phyloP scores from a whole-genome alignment of 441 rosid species.

The Pelargonium fulgidum region DNA sequence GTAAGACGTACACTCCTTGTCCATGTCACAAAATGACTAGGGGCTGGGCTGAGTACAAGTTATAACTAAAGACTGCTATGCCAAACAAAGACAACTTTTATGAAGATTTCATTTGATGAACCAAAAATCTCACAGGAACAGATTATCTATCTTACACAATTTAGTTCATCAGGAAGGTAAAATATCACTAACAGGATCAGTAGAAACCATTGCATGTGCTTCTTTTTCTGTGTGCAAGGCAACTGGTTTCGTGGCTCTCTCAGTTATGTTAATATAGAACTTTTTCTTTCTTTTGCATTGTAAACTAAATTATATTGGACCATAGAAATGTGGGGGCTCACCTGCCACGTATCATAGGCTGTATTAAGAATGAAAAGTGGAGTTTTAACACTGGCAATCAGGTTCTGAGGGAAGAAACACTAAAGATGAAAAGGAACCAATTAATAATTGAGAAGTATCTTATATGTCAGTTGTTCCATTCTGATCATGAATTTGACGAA shows the following conservation, averaged over 20 bases:
- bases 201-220: conserved; percentile 15
- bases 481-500: background rate
- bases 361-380: conserved; percentile 67
- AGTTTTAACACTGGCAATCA: conserved; percentile 18
- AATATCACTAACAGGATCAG: conserved; percentile 13
- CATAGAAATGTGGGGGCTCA: conserved; percentile 29
- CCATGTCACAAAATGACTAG: background rate
- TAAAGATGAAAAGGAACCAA: conserved; percentile 18
- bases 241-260: background rate
- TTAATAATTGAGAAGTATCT: background rate
- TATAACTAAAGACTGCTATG: background rate
- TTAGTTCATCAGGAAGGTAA: background rate
- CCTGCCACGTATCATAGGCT: conserved; percentile 19
- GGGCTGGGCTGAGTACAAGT: background rate
- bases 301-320: conserved; percentile 56
- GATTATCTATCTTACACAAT: background rate
- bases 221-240: background rate
- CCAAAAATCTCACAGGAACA: background rate
- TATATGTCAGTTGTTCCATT: background rate
- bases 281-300: conserved; percentile 6
- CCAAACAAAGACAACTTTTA: background rate
- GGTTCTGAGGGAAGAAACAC: conserved; percentile 34
- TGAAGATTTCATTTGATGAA: background rate
- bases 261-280: background rate
- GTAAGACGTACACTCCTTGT: background rate